A percentile compares a stretch with the other conserved stretches of the same genome.
Conservation (phyloP, 352 stramenopile genomes). For the Globisporangium sylvaticum region DNA sequence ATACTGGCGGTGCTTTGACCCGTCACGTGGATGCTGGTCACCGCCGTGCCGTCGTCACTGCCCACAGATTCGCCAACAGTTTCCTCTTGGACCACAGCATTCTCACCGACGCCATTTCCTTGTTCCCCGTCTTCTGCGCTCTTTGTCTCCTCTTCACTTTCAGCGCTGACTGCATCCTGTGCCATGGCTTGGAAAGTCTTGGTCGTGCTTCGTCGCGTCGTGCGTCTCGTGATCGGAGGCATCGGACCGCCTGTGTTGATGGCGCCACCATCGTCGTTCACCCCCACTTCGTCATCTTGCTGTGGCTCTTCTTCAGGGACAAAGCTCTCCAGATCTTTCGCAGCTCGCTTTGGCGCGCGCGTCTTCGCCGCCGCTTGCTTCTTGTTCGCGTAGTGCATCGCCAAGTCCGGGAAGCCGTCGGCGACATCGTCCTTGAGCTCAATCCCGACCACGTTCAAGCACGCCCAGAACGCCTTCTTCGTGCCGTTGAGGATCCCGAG, state of each 20-base stretch:
- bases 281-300: constrained; percentile 17
- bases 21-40: not conserved
- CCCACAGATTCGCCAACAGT: not conserved
- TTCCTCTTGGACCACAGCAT: not conserved
- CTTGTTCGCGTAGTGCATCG: constrained; percentile 43
- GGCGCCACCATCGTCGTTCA: constrained; percentile 11
- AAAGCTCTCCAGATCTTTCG: constrained; percentile 19
- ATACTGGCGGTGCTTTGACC: not conserved
- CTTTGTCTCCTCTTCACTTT: constrained; percentile 31
- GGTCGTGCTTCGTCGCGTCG: constrained; percentile 28
- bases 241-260: not conserved
- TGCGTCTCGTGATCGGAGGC: constrained; percentile 21
- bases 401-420: constrained; percentile 51
- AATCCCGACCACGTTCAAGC: constrained; percentile 66
- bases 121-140: not conserved
- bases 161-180: constrained; percentile 13
- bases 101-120: not conserved
- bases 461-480: constrained; percentile 56
- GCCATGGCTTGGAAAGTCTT: constrained; percentile 23
- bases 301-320: constrained; percentile 4
- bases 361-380: constrained; percentile 30
- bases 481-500: constrained; percentile 33
- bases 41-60: not conserved
- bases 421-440: constrained; percentile 44
- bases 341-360: constrained; percentile 16